A percentile compares a stretch with the other conserved stretches of the same genome.
Evolutionary conservation across 345 rosid species (phyloP).

Genomic region (Cardamine occulta): DNA sequence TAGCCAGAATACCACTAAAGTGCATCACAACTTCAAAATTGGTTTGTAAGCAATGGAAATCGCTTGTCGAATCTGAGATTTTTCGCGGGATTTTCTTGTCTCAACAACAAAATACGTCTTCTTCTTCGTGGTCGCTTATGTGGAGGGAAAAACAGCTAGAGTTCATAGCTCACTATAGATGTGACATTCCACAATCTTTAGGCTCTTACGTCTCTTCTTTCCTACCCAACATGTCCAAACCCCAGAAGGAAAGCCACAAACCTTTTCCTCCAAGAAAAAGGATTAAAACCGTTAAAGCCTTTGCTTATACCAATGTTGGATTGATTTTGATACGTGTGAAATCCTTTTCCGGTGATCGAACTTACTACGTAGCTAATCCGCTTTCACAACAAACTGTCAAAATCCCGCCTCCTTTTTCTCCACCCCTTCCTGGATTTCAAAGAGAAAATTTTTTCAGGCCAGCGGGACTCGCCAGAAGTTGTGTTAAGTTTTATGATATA

Average conservation of each 20-base stretch:
- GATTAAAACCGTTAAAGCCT: neutral
- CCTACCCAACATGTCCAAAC: neutral
- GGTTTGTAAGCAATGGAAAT: neutral
- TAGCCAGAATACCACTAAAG: neutral
- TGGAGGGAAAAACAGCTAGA: neutral
- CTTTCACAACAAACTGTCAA: neutral
- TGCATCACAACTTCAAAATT: neutral
- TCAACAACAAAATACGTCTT: neutral
- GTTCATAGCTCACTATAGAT: neutral
- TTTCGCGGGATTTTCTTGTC: neutral
- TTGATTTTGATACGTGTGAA: neutral
- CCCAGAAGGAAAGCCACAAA: neutral
- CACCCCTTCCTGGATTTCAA: no score
- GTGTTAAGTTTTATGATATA: neutral
- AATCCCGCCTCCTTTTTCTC: neutral
- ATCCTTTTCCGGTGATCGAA: neutral
- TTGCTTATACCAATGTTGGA: neutral
- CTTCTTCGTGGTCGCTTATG: neutral
- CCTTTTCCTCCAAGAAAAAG: neutral
- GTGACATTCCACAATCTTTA: neutral
- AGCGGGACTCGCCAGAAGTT: neutral
- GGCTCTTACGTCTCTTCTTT: neutral
- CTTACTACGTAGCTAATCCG: neutral
- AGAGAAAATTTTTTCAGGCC: neutral
- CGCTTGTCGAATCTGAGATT: neutral